Base-by-base conservation (phyloP, 2,329 filamentous ascomycete species). In the Colletotrichum sp. region DNA sequence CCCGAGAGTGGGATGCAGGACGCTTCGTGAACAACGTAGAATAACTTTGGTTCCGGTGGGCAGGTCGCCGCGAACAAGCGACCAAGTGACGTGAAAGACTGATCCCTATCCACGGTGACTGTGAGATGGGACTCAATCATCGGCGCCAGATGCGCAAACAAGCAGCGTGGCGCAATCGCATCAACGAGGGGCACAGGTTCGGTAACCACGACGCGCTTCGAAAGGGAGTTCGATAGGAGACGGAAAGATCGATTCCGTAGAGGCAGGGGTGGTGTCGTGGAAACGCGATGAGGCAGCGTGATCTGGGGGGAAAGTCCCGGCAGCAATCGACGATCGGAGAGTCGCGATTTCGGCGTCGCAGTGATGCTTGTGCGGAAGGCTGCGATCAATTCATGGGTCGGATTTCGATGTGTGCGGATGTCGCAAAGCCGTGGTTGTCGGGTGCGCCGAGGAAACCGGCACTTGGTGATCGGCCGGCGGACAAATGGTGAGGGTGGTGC, bases 131-230 rank as follows among this genome's bases (percentile, higher is more conserved):
- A 76, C 28, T 60, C 75, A 72, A 66, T 77, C 77, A 77, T 77
- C 72, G 69, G 76, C 77, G 76, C 77, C 75, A 18, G 39, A 68
- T 77, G 77, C 77, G 77, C 77, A 76, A 70, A 72, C 55, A 49
- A 55, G 26, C 15, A 44, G 62, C 28, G 39, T 52, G 57, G 70
- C 74, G 74, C 74, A 62, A 68, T 76, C 72, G 68, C 75, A 76
- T 76, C 66, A 62, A 76, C 75, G 21, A 24, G 55, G 34, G 30
- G 34, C 39, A 70, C 28, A 15, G 21, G 8, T 7, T 65, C 9
- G 8, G 16, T 13, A 16, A 30, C 8, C 24, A 21, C 18, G 49
- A 62, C 49, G 59, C 52, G 36, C 39, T 44, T 34, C 26, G 16
- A 52, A 7, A 52, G 44, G n/a, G 44, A 24, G 6, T 52, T 52